Base-by-base conservation (phyloP, 257 asterid species). In the Penstemon barbatus region DNA sequence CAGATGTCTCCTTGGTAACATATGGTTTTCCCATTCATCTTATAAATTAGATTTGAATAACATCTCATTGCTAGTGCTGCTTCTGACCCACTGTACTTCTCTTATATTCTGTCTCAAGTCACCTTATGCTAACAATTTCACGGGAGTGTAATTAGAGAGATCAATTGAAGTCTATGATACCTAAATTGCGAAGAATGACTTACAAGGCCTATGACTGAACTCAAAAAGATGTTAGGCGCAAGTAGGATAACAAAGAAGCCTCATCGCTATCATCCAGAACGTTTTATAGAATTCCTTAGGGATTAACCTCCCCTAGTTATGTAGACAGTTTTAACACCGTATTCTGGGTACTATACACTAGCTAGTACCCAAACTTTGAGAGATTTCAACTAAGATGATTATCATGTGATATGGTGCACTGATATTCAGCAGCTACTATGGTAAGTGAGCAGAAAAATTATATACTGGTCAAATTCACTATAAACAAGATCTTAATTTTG, bases 191-290 rank as follows among this genome's bases (percentile, higher is more conserved):
- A 46, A 65, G 12, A 64, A 56, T 38, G 49, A 53, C 5, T 46
- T 72, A 4, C 11, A 10, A 5, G 13, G 57, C 40, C 40, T 52
- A 33, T 59, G 55, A 54, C 15, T 13, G 55, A 5, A 15, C 57
- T 11, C 18, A 48, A 65, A 5, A 56, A 57, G 61, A 57, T 48
- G 46, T 56, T 48, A 42, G 64, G 69, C 57, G 36, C 57, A 19
- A 18, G 72, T 25, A 66, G 54, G 39, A 59, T 65, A 51, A 57
- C 12, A 75, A 52, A 7, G 36, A 75, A 70, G 72, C 69, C 63
- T 58, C 64, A 49, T 43, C 58, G 56, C 65, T 36, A 65, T 58
- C 25, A 58, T 57, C 45, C 13, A 57, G 18, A 43, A 33, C 70
- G 56, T 45, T 12, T 11, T 36, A 38, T 13, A n/a, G n/a, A 1